Percentiles rank a stretch among this genome's conserved stretches.
These are phyloP conservation scores for Leccinum barrowsii DNA, from an alignment of 768 basidiomycete genomes.

Conservation along the genomic window DNA sequence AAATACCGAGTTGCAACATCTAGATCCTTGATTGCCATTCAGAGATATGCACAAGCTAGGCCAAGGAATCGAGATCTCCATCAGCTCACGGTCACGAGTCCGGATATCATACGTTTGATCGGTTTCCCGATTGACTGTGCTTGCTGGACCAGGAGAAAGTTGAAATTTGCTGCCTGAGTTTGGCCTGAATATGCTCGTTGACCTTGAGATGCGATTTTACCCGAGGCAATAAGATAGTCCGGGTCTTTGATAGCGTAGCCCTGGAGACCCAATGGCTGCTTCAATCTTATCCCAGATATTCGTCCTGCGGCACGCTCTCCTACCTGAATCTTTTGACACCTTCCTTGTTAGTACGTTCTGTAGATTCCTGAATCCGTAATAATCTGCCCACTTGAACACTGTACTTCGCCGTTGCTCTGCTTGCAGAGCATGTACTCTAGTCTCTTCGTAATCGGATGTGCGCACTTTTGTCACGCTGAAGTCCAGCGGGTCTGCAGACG, in stretches of 20 bases:
- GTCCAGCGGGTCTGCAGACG: conserved; percentile 43
- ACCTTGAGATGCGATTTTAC: conserved; percentile 78
- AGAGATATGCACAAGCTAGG: conserved; percentile 78
- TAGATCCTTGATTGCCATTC: conserved; percentile 80
- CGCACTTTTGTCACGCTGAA: conserved; percentile 59
- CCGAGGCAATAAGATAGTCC: conserved; percentile 88
- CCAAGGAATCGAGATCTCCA: conserved; percentile 73
- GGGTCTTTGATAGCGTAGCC: conserved; percentile 98
- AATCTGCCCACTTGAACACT: conserved; percentile 92
- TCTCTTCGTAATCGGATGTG: conserved; percentile 67
- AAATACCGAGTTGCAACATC: conserved; percentile 75
- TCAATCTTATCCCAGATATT: conserved; percentile 21
- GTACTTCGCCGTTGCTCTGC: conserved; percentile 45
- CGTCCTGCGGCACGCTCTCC: conserved; percentile 62
- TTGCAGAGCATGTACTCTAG: conserved; percentile 49
- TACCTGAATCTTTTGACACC: conserved; percentile 73
- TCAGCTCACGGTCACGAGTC: conserved; percentile 71
- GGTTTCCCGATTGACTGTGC: conserved; percentile 31
- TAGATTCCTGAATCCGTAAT: conserved; percentile 95
- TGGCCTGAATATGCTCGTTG: conserved; percentile 58
- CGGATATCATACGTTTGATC: conserved; percentile 40
- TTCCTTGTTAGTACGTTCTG: conserved; percentile 89
- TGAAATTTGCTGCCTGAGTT: conserved; percentile 61
- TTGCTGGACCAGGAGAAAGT: conserved; percentile 21
- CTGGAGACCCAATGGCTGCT: conserved; percentile 57